Conservation (phyloP, 2,329 filamentous ascomycete genomes). For the Triangularia verruculosa region DNA sequence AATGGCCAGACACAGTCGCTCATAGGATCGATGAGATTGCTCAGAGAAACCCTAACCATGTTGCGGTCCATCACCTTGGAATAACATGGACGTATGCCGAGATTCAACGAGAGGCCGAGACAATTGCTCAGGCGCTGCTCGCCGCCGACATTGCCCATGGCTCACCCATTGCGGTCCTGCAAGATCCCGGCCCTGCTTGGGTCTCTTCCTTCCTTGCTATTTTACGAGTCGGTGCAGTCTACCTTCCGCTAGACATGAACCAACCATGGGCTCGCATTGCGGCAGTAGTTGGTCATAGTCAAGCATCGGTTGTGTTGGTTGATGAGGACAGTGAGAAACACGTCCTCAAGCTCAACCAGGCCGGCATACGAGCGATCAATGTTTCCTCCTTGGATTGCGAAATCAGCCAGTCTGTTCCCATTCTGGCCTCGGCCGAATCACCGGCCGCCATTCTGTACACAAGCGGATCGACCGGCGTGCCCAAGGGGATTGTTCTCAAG, state of each 20-base stretch:
- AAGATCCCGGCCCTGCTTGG: conserved; percentile 36
- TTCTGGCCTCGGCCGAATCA: background rate
- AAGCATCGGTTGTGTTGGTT: background rate
- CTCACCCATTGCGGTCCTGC: conserved; percentile 34
- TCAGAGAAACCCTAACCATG: background rate
- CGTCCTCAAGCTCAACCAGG: background rate
- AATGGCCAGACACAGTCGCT: conserved; percentile 32
- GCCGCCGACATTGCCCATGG: background rate
- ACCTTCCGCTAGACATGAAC: conserved; percentile 41
- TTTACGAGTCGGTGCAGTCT: conserved; percentile 36
- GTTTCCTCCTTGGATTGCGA: background rate
- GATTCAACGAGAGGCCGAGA: background rate
- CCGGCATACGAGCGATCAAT: conserved; percentile 32
- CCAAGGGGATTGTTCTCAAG: conserved; percentile 59
- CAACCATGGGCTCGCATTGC: conserved; percentile 22
- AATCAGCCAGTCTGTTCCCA: background rate
- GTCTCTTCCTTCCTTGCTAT: conserved; percentile 41
- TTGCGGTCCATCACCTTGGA: background rate
- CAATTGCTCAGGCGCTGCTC: background rate
- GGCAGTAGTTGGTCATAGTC: background rate
- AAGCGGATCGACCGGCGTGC: conserved; percentile 67
- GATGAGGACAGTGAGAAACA: background rate
- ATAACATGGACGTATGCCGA: background rate
- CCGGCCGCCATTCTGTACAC: conserved; percentile 63
- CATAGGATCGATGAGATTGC: conserved; percentile 37